Evolutionary conservation across 495 filamentous ascomycete genomes (phyloP), one percentile per base, ranked within the genome.

Genomic region (Chaetomidium leptoderma): DNA sequence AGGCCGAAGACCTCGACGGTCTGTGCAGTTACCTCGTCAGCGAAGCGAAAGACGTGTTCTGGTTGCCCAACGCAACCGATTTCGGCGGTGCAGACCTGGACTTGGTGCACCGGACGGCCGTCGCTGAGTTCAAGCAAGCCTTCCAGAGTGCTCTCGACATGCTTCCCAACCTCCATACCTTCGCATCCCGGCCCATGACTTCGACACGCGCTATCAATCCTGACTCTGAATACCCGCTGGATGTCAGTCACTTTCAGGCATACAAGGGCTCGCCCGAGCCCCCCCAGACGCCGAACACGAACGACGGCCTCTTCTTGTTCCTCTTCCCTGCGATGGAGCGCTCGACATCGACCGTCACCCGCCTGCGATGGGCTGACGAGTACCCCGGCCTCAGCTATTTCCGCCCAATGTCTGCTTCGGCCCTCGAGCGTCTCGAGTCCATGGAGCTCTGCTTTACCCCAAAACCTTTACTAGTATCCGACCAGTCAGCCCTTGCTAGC

Each of bases 291-390:
- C 35, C 36, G 3, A 11, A 48, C 33, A 32, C 49, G 2, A 54
- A 53, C 49, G 57, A 59, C 33, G 57, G 57, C n/a, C 50, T 59
- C 1, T 54, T 59, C 16, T 21, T 59, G 40, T 59, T 59, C 21
- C 43, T 59, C 40, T 4, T 48, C 16, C 57, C 57, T 9, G 30
- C 57, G 42, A 59, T 59, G 49, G 42, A 13, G 6, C 57, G 57
- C 13, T 23, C 49, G 11, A 17, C 21, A 0, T 59, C 57, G 3
- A 47, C 50, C 16, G n/a, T 59, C 23, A 47, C 13, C 6, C 47
- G 49, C 4, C 48, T 59, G 32, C 57, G 57, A 9, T 59, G 57
- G 49, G 32, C 24, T 16, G 57, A 59, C 11, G 48, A 57, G 14
- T 50, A 50, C 6, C 35, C 44, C n/a, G 55, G 55, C 21, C 29